A percentile compares a stretch with the other conserved stretches of the same genome.
Evolutionary conservation across 768 basidiomycete genomes (phyloP).

Genomic region (Epithele typhae): DNA sequence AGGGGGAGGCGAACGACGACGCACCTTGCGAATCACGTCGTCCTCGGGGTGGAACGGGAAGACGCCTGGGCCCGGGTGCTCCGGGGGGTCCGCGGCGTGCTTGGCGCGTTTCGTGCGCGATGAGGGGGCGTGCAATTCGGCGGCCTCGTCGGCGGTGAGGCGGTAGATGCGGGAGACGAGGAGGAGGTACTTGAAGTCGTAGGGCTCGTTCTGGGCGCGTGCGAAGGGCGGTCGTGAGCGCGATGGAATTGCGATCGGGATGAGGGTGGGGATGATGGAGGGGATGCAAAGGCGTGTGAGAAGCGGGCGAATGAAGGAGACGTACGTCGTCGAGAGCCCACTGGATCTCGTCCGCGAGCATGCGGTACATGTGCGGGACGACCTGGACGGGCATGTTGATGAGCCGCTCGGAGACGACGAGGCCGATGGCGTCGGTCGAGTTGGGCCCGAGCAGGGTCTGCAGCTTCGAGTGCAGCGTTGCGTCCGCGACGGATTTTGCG

Average conservation of each 20-base stretch:
- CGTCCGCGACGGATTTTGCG: constrained; percentile 47
- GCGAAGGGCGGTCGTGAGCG: no score
- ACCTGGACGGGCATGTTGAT: constrained; percentile 96
- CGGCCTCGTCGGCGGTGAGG: constrained; percentile 67
- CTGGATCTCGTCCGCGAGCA: constrained; percentile 81
- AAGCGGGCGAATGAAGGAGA: constrained; percentile 4
- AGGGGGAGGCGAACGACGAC: constrained; percentile 19
- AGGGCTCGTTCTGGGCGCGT: constrained; percentile 48
- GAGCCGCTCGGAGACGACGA: constrained; percentile 83
- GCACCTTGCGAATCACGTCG: constrained; percentile 61
- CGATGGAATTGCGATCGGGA: no score
- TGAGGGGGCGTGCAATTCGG: constrained; percentile 34
- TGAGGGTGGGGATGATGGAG: no score
- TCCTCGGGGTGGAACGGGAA: constrained; percentile 89
- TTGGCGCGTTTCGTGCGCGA: constrained; percentile 37
- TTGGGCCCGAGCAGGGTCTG: constrained; percentile 42
- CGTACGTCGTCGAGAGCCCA: constrained; percentile 64
- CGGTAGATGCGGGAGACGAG: constrained; percentile 79
- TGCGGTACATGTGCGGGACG: constrained; percentile 86
- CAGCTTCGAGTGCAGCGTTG: constrained; percentile 49
- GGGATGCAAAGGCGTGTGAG: no score
- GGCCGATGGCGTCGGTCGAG: constrained; percentile 60
- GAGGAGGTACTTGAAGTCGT: constrained; percentile 68
- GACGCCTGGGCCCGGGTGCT: constrained; percentile 43
- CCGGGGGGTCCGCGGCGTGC: constrained; percentile 32